Base-by-base conservation (phyloP, 2,329 filamentous ascomycete genomes). In the Paracamarosporium sp. region DNA sequence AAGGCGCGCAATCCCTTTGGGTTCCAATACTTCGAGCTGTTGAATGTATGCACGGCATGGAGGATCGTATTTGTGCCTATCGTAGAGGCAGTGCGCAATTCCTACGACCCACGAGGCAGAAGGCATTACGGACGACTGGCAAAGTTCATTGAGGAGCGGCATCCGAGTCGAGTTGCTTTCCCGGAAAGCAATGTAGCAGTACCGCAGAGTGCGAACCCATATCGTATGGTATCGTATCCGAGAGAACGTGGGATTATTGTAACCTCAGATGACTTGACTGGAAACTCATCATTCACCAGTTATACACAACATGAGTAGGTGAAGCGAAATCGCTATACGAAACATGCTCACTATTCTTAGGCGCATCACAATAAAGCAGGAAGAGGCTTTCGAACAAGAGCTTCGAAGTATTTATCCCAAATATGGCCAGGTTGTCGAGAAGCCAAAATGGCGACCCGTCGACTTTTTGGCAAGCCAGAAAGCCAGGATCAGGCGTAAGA, bases 111-210 rank as follows among this genome's bases (percentile, higher is more conserved):
- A 12, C 62, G 59, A 5, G 72, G 73, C 4, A 61, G 71, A 2
- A 55, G 58, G 6, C 56, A 71, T 54, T 75, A 76, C 47, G 73
- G 73, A 3, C 66, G 68, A 2, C 61, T 75, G 15, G 73, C 73
- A 8, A 59, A 60, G 11, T 74, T 72, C 54, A 63, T 76, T 35
- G 73, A 76, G 48, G 53, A 61, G 2, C 50, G 58, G 8, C 52
- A 55, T 24, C 72, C 72, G 6, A 73, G 70, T 47, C 63, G 65
- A 5, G 55, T 75, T 1, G 71, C 72, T 1, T 75, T 75, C 48
- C 72, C 72, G 2, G 63, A 69, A n/a, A 60, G 53, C 30, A 75
- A 73, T 40, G 54, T 72, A 1, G 48, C 60, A 24, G n/a, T 59
- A 2, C 60, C 43, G 4, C 50, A 56, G 4, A 53, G 53, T n/a